Percentiles rank a stretch among this genome's conserved stretches.
These are phyloP conservation scores for Venturia carpophila DNA, from an alignment of 2,329 filamentous ascomycete genomes.

Conservation along the genomic window DNA sequence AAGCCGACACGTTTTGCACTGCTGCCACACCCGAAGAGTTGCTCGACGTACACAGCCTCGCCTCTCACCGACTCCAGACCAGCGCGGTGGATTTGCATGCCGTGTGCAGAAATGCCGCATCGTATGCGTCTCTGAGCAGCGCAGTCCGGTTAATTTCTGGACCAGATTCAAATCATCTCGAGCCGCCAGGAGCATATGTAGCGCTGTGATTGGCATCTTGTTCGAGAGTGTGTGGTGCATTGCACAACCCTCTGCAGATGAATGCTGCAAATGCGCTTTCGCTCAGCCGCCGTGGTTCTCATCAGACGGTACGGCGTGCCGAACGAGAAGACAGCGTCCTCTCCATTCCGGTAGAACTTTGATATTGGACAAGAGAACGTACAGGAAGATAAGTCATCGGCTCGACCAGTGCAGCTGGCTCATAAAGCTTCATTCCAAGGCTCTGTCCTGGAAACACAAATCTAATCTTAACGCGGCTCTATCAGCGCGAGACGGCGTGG, in stretches of 20 bases:
- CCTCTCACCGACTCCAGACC: neutral
- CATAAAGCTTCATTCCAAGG: neutral
- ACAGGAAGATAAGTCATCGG: neutral
- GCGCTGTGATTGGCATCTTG: neutral
- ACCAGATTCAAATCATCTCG: neutral
- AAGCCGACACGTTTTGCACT: constrained; percentile 2
- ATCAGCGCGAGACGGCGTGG: too few species aligned
- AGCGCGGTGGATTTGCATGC: neutral
- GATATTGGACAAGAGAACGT: neutral
- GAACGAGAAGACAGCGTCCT: neutral
- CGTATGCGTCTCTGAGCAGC: neutral
- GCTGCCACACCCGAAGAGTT: neutral
- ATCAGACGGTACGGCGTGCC: neutral
- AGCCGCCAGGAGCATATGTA: neutral
- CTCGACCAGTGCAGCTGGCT: neutral
- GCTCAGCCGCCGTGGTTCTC: neutral
- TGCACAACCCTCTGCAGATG: neutral
- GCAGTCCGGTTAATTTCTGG: neutral
- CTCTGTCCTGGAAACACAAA: neutral
- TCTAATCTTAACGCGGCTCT: too few species aligned
- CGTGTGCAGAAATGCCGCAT: neutral
- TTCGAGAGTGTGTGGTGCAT: neutral
- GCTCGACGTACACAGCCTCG: constrained; percentile 1
- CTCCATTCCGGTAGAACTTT: neutral
- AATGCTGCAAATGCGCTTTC: neutral